These are phyloP conservation scores for Ascosphaera aggregata DNA, from an alignment of 2,329 filamentous ascomycete species.

Conservation along the genomic window DNA sequence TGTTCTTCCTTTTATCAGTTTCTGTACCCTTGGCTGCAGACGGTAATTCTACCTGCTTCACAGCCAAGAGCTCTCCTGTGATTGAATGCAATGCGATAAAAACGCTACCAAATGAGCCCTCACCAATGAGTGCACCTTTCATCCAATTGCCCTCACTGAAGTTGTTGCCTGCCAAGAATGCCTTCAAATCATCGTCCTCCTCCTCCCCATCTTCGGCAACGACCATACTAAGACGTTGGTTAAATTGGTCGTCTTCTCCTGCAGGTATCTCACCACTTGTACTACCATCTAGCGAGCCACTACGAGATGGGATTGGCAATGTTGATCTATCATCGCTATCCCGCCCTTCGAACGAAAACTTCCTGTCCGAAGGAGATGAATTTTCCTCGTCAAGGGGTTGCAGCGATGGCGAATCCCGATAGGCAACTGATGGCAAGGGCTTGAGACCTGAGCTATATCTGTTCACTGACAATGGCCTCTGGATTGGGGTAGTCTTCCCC, in stretches of 20 bases:
- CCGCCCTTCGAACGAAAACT: neutral
- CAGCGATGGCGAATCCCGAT: constrained; percentile 69
- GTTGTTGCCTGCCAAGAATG: constrained; percentile 76
- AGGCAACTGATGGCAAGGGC: constrained; percentile 33
- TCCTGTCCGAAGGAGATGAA: neutral
- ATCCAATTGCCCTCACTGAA: constrained; percentile 99
- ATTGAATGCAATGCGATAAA: constrained; percentile 89
- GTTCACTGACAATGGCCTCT: constrained; percentile 35
- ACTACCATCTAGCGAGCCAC: neutral
- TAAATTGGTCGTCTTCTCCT: constrained; percentile 23
- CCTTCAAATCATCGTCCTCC: constrained; percentile 65
- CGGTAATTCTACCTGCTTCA: constrained; percentile 92
- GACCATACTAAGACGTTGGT: constrained; percentile 61
- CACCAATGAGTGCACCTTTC: constrained; percentile 92
- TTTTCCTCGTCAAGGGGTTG: constrained; percentile 72
- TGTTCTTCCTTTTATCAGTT: constrained; percentile 79
- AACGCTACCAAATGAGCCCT: constrained; percentile 89
- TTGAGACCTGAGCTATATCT: constrained; percentile 20
- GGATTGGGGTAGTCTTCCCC: constrained; percentile 25
- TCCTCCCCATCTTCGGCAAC: constrained; percentile 83
- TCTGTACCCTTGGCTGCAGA: constrained; percentile 53
- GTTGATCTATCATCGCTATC: neutral
- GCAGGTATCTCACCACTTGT: neutral
- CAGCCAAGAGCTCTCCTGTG: constrained; percentile 89
- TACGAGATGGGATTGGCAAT: neutral